Evolutionary conservation across 495 filamentous ascomycete species (phyloP).

Genomic region (Pyrenopolyporus hunteri): DNA sequence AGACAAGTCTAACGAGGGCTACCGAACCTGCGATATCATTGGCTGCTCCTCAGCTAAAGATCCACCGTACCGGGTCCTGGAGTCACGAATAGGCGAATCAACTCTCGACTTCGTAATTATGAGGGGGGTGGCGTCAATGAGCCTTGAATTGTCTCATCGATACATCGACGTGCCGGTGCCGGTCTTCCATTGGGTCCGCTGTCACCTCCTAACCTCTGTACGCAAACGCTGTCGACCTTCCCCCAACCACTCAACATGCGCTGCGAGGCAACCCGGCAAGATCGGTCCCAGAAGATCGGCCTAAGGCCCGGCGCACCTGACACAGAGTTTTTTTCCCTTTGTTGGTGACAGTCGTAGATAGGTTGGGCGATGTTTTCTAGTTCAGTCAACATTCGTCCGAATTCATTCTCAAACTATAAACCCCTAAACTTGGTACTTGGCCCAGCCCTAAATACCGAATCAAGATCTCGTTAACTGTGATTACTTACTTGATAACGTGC

Average conservation of each 20-base stretch:
- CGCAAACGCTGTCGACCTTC: slow-evolving; percentile 4
- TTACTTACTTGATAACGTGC: neutral
- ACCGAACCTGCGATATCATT: neutral
- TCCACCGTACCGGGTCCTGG: slow-evolving; percentile 5
- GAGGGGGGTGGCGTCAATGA: slow-evolving; percentile 13
- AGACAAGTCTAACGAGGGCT: neutral
- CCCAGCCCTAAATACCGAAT: neutral
- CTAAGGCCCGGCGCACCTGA: slow-evolving; percentile 19
- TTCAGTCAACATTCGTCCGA: neutral
- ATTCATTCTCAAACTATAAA: neutral
- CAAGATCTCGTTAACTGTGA: neutral
- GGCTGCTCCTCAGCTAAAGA: neutral
- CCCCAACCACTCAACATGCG: slow-evolving; percentile 8
- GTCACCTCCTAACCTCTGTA: neutral
- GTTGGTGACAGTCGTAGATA: slow-evolving; percentile 11
- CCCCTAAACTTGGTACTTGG: neutral
- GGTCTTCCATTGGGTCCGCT: slow-evolving; percentile 16
- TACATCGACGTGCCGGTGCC: slow-evolving; percentile 10
- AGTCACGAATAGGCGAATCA: slow-evolving; percentile 7
- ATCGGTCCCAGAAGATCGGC: slow-evolving; percentile 30
- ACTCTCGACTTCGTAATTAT: neutral
- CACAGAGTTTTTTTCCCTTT: slow-evolving; percentile 12
- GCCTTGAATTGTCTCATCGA: slow-evolving; percentile 11
- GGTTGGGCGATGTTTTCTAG: neutral
- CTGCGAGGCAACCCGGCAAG: slow-evolving; percentile 3